A percentile compares a stretch with the other conserved stretches of the same genome.
These are phyloP conservation scores for Rhodotorula sp. DNA, from an alignment of 1,284 basidiomycete genomes.

Conservation along the genomic window DNA sequence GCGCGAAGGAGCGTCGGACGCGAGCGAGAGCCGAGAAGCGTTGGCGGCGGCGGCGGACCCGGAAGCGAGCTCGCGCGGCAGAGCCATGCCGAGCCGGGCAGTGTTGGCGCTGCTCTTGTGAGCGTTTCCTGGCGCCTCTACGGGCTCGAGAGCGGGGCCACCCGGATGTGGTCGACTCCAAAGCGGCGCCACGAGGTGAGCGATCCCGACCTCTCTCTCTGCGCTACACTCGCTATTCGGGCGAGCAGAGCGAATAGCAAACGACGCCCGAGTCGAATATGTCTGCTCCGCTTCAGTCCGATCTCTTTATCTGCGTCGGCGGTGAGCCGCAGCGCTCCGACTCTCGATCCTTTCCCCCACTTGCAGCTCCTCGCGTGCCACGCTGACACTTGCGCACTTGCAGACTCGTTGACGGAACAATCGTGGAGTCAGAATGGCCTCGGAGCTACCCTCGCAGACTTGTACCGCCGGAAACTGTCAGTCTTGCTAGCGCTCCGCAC, in stretches of 20 bases:
- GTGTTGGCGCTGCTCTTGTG: too few species aligned
- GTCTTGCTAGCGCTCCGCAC: not conserved
- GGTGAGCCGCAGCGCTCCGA: slow-evolving; percentile 6
- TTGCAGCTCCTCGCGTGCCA: not conserved
- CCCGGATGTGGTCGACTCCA: too few species aligned
- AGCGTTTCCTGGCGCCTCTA: too few species aligned
- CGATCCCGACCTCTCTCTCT: too few species aligned
- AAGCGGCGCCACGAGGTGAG: too few species aligned
- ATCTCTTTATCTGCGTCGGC: slow-evolving; percentile 19
- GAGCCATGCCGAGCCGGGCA: not conserved
- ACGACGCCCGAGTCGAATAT: not conserved
- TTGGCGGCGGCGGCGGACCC: not conserved
- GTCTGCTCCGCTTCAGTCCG: not conserved
- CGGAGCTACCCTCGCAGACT: slow-evolving; percentile 11
- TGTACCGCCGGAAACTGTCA: slow-evolving; percentile 24
- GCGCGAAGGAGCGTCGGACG: not conserved
- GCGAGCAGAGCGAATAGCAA: too few species aligned
- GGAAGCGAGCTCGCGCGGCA: not conserved
- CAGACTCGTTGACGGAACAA: slow-evolving; percentile 29
- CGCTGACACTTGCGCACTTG: not conserved
- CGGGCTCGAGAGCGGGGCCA: too few species aligned
- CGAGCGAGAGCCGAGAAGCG: not conserved
- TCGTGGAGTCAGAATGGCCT: slow-evolving; percentile 16
- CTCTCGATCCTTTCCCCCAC: not conserved
- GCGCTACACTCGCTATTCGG: too few species aligned